These are phyloP conservation scores for Chiua virens DNA, from an alignment of 768 basidiomycete species.

Conservation along the genomic window DNA sequence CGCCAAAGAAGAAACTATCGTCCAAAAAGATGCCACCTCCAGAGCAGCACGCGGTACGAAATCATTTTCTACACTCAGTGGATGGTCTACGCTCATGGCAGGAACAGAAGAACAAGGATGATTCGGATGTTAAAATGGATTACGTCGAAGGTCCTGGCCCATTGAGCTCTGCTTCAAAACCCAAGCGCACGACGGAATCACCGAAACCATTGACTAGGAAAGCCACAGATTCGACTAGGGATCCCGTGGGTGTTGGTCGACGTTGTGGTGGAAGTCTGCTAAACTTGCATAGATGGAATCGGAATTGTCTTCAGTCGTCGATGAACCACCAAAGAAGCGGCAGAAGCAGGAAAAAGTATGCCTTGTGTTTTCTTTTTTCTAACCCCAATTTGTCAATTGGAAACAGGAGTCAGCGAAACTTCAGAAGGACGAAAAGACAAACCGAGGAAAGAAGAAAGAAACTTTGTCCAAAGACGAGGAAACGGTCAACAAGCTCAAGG, in stretches of 20 bases:
- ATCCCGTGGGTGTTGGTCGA: constrained; percentile 19
- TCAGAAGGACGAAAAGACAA: constrained; percentile 27
- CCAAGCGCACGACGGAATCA: neutral
- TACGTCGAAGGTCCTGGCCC: constrained; percentile 2
- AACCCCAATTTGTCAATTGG: neutral
- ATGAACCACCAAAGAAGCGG: constrained; percentile 53
- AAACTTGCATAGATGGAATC: constrained; percentile 33
- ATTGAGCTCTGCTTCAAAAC: constrained; percentile 11
- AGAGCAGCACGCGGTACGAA: constrained; percentile 14
- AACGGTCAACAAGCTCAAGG: constrained; percentile 74
- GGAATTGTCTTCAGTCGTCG: constrained; percentile 58
- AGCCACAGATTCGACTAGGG: constrained; percentile 4
- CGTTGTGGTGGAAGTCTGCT: constrained; percentile 21
- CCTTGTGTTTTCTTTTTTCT: neutral
- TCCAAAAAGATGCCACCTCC: constrained; percentile 2
- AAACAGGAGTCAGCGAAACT: constrained; percentile 21
- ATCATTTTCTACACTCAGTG: neutral
- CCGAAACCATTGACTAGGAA: constrained; percentile 5
- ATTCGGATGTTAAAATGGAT: constrained; percentile 14
- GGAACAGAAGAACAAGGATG: constrained; percentile 1
- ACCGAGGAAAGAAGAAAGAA: constrained; percentile 34
- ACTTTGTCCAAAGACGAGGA: constrained; percentile 62
- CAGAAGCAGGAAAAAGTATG: constrained; percentile 42
- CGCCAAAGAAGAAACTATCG: constrained; percentile 8
- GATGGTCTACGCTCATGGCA: neutral